Percentiles rank a stretch among this genome's conserved stretches.
These are phyloP conservation scores for Globisporangium yorkense DNA, from an alignment of 352 stramenopile genomes.

Conservation along the genomic window DNA sequence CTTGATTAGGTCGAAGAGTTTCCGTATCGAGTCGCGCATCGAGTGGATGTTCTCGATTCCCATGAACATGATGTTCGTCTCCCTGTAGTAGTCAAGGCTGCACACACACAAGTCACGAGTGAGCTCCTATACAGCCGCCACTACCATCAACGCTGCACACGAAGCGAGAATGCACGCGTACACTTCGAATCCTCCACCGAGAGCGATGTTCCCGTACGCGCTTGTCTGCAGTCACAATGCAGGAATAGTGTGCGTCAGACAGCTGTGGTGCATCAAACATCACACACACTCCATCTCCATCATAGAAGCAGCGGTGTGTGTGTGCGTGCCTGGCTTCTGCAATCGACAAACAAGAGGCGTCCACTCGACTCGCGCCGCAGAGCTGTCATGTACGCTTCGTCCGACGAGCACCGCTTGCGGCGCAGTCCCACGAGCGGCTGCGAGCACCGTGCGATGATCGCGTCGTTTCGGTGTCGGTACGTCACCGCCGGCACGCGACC, in stretches of 20 bases:
- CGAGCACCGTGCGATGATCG: slow-evolving; percentile 89
- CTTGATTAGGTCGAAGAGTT: slow-evolving; percentile 82
- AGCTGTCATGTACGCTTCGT: slow-evolving; percentile 83
- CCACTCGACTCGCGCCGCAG: slow-evolving; percentile 52
- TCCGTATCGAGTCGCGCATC: slow-evolving; percentile 82
- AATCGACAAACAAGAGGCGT: slow-evolving; percentile 76
- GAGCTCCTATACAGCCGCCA: neutral
- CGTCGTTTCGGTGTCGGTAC: slow-evolving; percentile 88
- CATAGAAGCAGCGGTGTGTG: neutral
- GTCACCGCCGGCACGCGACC: slow-evolving; percentile 90
- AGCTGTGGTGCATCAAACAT: neutral
- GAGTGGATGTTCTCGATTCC: slow-evolving; percentile 93
- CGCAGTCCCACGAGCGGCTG: slow-evolving; percentile 94
- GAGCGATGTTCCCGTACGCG: slow-evolving; percentile 75
- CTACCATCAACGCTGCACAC: neutral
- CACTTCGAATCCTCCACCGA: slow-evolving; percentile 84
- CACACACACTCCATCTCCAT: neutral
- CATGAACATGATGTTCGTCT: slow-evolving; percentile 78
- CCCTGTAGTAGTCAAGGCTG: slow-evolving; percentile 75
- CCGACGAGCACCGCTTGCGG: slow-evolving; percentile 86
- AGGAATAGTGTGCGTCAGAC: neutral
- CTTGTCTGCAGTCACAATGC: slow-evolving; percentile 40
- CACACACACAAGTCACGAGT: slow-evolving; percentile 4
- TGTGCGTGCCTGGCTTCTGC: slow-evolving; percentile 51
- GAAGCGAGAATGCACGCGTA: slow-evolving; percentile 21